Percentiles rank a stretch among this genome's conserved stretches.
Conservation (phyloP, 2,329 filamentous ascomycete species). For the Aspergillus puulaauensis region DNA sequence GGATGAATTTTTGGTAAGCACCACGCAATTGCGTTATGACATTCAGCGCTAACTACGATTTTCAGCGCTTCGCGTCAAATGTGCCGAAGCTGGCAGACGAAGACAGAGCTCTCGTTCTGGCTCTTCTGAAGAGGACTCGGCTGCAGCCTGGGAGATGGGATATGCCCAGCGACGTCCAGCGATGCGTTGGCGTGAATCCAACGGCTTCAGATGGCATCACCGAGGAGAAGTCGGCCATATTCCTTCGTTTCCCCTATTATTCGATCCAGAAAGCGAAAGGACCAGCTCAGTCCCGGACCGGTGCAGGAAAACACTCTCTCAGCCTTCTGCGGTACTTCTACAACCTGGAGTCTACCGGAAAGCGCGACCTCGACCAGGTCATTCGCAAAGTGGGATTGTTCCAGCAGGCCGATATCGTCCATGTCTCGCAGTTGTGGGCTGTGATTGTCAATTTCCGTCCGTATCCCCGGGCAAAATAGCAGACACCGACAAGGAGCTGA, state of each 20-base stretch:
- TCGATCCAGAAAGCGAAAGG: neutral
- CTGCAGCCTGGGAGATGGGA: neutral
- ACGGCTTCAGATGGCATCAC: neutral
- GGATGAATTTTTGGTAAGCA: constrained; percentile 5
- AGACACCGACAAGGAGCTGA: neutral
- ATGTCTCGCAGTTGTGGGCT: constrained; percentile 1
- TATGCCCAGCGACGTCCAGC: neutral
- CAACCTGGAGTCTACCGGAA: neutral
- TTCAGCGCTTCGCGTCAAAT: constrained; percentile 10
- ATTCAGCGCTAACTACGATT: fast-evolving
- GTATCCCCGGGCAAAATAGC: too few relatives aligned
- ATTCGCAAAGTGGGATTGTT: neutral
- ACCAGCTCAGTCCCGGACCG: neutral
- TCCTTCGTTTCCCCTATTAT: constrained; percentile 2
- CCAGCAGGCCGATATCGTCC: neutral
- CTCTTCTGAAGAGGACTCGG: constrained; percentile 2
- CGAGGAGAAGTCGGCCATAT: constrained; percentile 1
- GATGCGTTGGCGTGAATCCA: constrained; percentile 5
- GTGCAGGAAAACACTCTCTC: neutral
- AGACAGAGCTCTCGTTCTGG: constrained; percentile 10
- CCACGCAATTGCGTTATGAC: neutral
- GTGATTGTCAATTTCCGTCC: neutral
- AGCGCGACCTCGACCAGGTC: neutral
- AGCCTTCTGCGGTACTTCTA: constrained; percentile 2
- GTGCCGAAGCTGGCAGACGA: constrained; percentile 4